Evolutionary conservation across 2,329 filamentous ascomycete species (phyloP).

Genomic region (Botrytis galanthina): DNA sequence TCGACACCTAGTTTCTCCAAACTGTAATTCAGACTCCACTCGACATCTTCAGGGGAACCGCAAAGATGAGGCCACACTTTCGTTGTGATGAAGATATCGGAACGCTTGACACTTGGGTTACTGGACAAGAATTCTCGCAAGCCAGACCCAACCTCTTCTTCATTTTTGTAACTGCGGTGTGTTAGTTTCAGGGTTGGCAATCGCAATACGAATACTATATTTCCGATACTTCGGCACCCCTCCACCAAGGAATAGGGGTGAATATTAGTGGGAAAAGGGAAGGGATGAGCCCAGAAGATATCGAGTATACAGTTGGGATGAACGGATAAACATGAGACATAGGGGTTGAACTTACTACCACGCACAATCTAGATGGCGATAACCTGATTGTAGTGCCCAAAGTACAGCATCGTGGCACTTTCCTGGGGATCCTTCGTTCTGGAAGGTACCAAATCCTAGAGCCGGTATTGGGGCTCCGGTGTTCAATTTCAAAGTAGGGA

Average conservation of each 20-base stretch:
- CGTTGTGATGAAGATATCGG: slow-evolving; percentile 35
- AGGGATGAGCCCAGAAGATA: slow-evolving; percentile 36
- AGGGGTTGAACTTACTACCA: slow-evolving; percentile 50
- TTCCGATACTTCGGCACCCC: slow-evolving; percentile 1
- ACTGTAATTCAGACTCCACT: slow-evolving; percentile 68
- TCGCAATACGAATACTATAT: not conserved
- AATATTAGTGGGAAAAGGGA: not conserved
- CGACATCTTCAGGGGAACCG: slow-evolving; percentile 58
- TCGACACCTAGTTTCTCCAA: slow-evolving; percentile 70
- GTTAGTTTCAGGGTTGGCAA: slow-evolving; percentile 5
- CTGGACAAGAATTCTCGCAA: slow-evolving; percentile 66
- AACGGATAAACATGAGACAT: slow-evolving; percentile 10
- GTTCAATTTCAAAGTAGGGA: slow-evolving; percentile 33
- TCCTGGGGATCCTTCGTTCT: slow-evolving; percentile 36
- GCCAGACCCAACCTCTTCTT: slow-evolving; percentile 76
- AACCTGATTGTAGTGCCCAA: slow-evolving; percentile 64
- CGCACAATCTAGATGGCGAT: slow-evolving; percentile 66
- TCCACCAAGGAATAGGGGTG: not conserved
- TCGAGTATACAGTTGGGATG: not conserved
- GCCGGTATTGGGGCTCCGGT: slow-evolving; percentile 41
- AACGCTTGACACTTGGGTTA: slow-evolving; percentile 57
- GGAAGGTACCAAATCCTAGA: slow-evolving; percentile 45
- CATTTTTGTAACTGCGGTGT: slow-evolving; percentile 62
- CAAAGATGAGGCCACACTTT: slow-evolving; percentile 57
- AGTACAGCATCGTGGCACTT: slow-evolving; percentile 50